Base-by-base conservation (phyloP, 2,329 filamentous ascomycete species). In the Elsinoe batatas region DNA sequence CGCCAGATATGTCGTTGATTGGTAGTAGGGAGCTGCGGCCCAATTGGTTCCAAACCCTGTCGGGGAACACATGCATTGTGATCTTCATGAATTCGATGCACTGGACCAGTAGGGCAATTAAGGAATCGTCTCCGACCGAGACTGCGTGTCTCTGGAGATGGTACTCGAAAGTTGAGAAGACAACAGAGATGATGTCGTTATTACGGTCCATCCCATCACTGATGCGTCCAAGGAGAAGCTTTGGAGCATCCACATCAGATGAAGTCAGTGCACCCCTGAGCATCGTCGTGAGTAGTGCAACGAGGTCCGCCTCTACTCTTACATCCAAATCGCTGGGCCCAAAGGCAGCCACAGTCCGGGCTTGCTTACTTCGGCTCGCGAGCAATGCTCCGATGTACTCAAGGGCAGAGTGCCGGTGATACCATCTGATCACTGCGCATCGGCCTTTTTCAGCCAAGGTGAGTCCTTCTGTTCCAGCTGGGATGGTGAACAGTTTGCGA, bases 1-100 rank as follows among this genome's bases (percentile, higher is more conserved):
- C 84, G 10, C 89, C 88, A 12, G 84, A 84, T 59, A 84, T 84
- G 8, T 87, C 84, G 61, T 89, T 84, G 5, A 83, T 80, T 62
- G 87, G 86, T 44, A 98, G 76, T 15, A 98, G 74, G 59, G 84
- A 82, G 67, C 88, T 94, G 57, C 88, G 83, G 3, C 85, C 82
- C 63, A 98, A 79, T 67, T 91, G 88, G 3, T 91, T 90, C 91
- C 93, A 97, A 5, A 95, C 83, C 58, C 91, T 79, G 56, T 86
- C 87, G 0, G 93, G 91, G 53, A 85, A 81, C n/a, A 86, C 63
- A 8, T 79, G 76, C 22, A 93, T 70, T 15, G 94, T 73, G 2
- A 85, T 82, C 61, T 86, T 80, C 36, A 95, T 74, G 64, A 97
- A 96, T 54, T 89, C 84, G 18, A 91, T 72, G 66, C 89, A 95